Evolutionary conservation across 1,284 basidiomycete species (phyloP).

Genomic region (Pseudozyma pruni): DNA sequence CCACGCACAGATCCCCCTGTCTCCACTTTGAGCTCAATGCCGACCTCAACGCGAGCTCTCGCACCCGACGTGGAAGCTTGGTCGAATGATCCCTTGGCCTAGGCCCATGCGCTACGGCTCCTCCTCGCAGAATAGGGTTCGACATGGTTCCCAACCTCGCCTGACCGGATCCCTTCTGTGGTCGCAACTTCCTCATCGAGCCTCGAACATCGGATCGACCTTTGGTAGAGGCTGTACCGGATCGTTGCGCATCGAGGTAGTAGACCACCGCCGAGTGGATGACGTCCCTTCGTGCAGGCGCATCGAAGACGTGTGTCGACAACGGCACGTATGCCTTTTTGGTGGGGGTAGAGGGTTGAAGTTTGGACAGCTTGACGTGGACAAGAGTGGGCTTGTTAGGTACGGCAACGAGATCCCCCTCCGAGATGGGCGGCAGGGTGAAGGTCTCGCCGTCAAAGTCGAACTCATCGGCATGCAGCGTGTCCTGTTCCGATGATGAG

Average conservation of each 20-base stretch:
- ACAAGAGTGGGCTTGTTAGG: conserved; percentile 43
- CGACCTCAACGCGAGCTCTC: conserved; percentile 90
- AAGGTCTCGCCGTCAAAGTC: conserved; percentile 38
- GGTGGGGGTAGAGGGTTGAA: conserved; percentile 6
- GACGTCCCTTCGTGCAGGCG: conserved; percentile 87
- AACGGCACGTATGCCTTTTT: conserved; percentile 73
- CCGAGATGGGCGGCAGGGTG: conserved; percentile 30
- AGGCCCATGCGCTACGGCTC: conserved; percentile 90
- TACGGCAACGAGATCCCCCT: conserved; percentile 41
- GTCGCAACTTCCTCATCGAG: conserved; percentile 86
- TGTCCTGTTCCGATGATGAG: conserved; percentile 8
- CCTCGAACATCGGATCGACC: conserved; percentile 88
- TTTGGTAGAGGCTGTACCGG: conserved; percentile 91
- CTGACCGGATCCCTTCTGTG: conserved; percentile 89
- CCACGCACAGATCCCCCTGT: conserved; percentile 79
- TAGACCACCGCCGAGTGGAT: conserved; percentile 92
- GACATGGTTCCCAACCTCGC: conserved; percentile 90
- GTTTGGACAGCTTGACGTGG: conserved; percentile 49
- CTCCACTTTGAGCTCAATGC: conserved; percentile 83
- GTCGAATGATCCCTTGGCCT: conserved; percentile 90
- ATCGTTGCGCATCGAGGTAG: conserved; percentile 85
- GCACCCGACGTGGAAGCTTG: conserved; percentile 86
- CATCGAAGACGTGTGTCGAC: conserved; percentile 82
- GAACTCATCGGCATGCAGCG: conserved; percentile 34
- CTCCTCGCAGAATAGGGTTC: conserved; percentile 88